Conservation (phyloP, 108 stramenopile species). For the Cyclotella kingstonii region DNA sequence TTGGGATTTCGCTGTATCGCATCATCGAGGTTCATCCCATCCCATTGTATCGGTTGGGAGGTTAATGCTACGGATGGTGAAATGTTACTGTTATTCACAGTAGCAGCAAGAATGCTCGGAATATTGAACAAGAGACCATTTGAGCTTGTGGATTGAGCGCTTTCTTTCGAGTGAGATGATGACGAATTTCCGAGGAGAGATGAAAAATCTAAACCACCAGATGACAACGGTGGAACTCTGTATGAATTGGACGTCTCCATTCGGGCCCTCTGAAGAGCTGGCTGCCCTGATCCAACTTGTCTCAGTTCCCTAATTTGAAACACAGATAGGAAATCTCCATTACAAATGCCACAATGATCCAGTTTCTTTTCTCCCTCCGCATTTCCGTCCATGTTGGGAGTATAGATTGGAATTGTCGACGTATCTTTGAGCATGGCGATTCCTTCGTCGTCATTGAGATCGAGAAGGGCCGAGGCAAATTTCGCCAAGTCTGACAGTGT, state of each 20-base stretch:
- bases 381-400: not conserved
- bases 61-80: not conserved
- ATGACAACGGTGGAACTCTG: constrained; percentile 22
- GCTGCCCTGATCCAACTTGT: not conserved
- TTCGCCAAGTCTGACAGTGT: constrained; percentile 51
- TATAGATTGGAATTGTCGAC: constrained; percentile 7
- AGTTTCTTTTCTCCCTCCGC: constrained; percentile 15
- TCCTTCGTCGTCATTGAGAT: constrained; percentile 23
- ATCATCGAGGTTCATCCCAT: constrained; percentile 82
- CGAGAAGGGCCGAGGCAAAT: constrained; percentile 59
- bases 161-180: constrained; percentile 1
- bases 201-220: constrained; percentile 74
- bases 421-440: constrained; percentile 49
- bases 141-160: constrained; percentile 7
- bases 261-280: constrained; percentile 12
- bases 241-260: too few relatives aligned
- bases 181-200: constrained; percentile 41
- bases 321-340: constrained; percentile 60
- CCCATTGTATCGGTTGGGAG: constrained; percentile 53
- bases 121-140: constrained; percentile 48
- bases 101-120: constrained; percentile 13
- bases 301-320: not conserved
- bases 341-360: constrained; percentile 33
- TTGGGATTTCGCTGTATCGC: constrained; percentile 75
- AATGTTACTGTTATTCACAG: constrained; percentile 1